A percentile compares a stretch with the other conserved stretches of the same genome.
phyloP scores from a whole-genome alignment of 2,329 filamentous ascomycete species.

The Zalaria obscura region DNA sequence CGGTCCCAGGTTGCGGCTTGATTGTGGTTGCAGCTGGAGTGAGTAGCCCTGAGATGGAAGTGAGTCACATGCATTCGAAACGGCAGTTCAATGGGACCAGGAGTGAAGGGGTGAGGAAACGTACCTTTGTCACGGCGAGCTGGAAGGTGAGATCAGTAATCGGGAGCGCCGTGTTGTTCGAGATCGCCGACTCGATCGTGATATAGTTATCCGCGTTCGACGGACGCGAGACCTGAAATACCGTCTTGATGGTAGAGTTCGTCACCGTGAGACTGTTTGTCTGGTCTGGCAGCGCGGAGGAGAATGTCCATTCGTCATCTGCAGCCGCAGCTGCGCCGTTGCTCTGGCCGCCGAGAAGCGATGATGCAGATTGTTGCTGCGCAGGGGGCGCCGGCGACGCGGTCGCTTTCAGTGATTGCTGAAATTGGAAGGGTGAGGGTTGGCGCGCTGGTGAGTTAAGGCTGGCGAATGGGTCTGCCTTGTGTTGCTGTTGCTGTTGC shows the following conservation, averaged over 20 bases:
- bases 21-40: slow-evolving; percentile 72
- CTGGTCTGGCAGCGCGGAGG: slow-evolving; percentile 65
- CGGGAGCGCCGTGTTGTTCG: slow-evolving; percentile 59
- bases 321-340: slow-evolving; percentile 30
- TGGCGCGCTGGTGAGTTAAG: slow-evolving; percentile 24
- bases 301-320: slow-evolving; percentile 91
- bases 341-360: slow-evolving; percentile 13
- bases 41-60: slow-evolving; percentile 52
- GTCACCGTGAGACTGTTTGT: slow-evolving; percentile 51
- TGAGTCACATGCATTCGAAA: not conserved
- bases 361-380: slow-evolving; percentile 7
- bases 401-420: slow-evolving; percentile 4
- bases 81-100: not conserved
- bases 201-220: slow-evolving; percentile 43
- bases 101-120: not conserved
- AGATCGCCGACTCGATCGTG: slow-evolving; percentile 64
- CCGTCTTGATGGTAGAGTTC: slow-evolving; percentile 56
- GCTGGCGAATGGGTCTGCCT: slow-evolving; percentile 45
- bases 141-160: slow-evolving; percentile 79
- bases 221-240: slow-evolving; percentile 54
- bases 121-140: slow-evolving; percentile 82
- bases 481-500: slow-evolving; percentile 13
- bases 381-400: slow-evolving; percentile 5
- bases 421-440: slow-evolving; percentile 23
- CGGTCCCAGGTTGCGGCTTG: slow-evolving; percentile 59